Percentiles rank a stretch among this genome's conserved stretches.
phyloP scores from a whole-genome alignment of 2,329 filamentous ascomycete species.

The Aspergillus tanneri region DNA sequence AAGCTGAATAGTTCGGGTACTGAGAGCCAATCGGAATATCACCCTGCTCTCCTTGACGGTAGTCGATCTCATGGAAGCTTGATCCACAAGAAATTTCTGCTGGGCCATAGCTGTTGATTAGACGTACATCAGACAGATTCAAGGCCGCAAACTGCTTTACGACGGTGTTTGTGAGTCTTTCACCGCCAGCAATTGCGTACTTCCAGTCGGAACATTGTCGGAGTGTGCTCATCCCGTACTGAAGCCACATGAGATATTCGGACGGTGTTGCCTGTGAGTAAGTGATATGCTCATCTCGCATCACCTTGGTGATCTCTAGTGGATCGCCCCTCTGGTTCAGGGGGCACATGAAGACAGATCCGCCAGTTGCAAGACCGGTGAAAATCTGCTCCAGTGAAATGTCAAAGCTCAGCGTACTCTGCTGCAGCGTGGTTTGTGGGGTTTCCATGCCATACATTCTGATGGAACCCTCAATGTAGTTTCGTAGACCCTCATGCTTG shows the following conservation, averaged over 20 bases:
- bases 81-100: constrained; percentile 24
- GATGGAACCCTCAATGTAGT: constrained; percentile 23
- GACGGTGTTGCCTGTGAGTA: constrained; percentile 23
- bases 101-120: constrained; percentile 19
- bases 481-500: constrained; percentile 22
- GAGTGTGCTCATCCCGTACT: constrained; percentile 17
- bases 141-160: constrained; percentile 15
- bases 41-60: not conserved
- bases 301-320: constrained; percentile 17
- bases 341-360: constrained; percentile 18
- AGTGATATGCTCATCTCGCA: constrained; percentile 19
- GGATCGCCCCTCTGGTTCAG: constrained; percentile 21
- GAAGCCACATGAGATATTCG: constrained; percentile 21
- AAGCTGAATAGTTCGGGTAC: constrained; percentile 39
- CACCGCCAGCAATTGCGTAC: constrained; percentile 22
- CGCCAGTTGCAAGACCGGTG: constrained; percentile 18
- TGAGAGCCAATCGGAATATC: constrained; percentile 18
- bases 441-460: constrained; percentile 10
- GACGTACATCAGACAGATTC: constrained; percentile 15
- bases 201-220: constrained; percentile 16
- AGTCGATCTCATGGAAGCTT: constrained; percentile 17
- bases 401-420: constrained; percentile 18
- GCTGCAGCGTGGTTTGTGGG: constrained; percentile 15
- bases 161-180: constrained; percentile 14
- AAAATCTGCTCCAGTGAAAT: constrained; percentile 21